Conservation (phyloP, 345 rosid species). For the Passiflora organensis region DNA sequence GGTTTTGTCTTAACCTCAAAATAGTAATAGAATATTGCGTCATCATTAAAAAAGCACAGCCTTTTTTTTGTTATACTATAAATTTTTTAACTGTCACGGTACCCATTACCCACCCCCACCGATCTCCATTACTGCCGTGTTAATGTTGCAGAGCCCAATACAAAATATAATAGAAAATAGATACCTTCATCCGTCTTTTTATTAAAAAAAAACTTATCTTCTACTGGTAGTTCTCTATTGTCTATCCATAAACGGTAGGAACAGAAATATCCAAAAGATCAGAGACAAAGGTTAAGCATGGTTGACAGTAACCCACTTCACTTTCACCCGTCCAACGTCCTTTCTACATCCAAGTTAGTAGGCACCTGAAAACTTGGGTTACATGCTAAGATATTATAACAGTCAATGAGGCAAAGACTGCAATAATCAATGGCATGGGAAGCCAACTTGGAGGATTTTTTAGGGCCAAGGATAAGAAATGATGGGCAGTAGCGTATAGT, state of each 20-base stretch:
- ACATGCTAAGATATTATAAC: background rate
- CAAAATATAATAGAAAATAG: too few species aligned
- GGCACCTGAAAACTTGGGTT: background rate
- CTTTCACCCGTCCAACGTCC: too few species aligned
- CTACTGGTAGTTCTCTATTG: too few species aligned
- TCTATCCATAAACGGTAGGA: too few species aligned
- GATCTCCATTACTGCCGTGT: too few species aligned
- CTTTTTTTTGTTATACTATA: background rate
- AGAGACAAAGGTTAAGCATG: too few species aligned
- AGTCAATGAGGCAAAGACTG: background rate
- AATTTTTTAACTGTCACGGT: background rate
- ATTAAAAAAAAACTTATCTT: too few species aligned
- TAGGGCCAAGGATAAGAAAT: background rate
- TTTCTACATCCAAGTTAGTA: too few species aligned
- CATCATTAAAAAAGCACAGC: background rate
- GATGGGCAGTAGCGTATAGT: background rate
- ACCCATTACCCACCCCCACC: too few species aligned
- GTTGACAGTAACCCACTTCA: too few species aligned
- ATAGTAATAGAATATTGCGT: background rate
- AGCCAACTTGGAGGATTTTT: background rate
- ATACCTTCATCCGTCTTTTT: too few species aligned
- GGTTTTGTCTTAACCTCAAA: background rate
- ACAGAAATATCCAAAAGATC: too few species aligned
- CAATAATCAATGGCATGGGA: background rate
- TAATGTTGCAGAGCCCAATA: background rate